Evolutionary conservation across 2,329 filamentous ascomycete species (phyloP), one percentile per base, ranked within the genome.

Genomic region (Chaetomiaceae sp.): DNA sequence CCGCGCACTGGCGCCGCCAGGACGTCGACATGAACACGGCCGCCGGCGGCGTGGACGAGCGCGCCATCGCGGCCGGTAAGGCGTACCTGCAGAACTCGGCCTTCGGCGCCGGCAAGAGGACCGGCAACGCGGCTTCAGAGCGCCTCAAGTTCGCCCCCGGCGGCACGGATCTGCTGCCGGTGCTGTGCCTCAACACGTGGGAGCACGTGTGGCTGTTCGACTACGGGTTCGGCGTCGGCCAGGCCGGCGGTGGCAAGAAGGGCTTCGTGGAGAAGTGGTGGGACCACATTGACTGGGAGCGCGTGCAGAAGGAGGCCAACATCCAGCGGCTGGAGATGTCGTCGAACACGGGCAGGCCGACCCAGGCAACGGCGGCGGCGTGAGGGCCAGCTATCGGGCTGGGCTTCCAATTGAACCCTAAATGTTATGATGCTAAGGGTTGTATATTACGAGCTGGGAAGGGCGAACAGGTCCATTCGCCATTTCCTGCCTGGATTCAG

Each of bases 101-200:
- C 15, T 48, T 42, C 36, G 51, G 49, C 30, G 27, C 47, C 18
- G 49, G 51, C 15, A 44, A 32, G 18, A 14, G 11, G n/a, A n/a
- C 12, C 33, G 19, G 22, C 19, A 38, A 42, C 14, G 19, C 30
- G 19, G 38, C 33, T 14, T 29, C 55, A 43, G 40, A 64, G 38
- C 61, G 56, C 51, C 55, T 61, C 12, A 66, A 64, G 45, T 65
- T 75, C 49, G 75, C 81, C 5, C 81, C 84, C 2, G 85, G 84
- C 32, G 83, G 83, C 48, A 75, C 80, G 53, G 76, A 84, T 39
- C 66, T 90, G 27, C 73, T 81, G 47, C 90, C 91, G 11, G 73
- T 97, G 50, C 71, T 98, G 58, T 96, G 91, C 64, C 77, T 97
- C 49, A 97, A 89, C 69, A 95, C 89, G 5, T 98, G 93, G 93